A percentile compares a stretch with the other conserved stretches of the same genome.
Conservation (phyloP, 1,139 yeast species). For the Candida labiduridarum region DNA sequence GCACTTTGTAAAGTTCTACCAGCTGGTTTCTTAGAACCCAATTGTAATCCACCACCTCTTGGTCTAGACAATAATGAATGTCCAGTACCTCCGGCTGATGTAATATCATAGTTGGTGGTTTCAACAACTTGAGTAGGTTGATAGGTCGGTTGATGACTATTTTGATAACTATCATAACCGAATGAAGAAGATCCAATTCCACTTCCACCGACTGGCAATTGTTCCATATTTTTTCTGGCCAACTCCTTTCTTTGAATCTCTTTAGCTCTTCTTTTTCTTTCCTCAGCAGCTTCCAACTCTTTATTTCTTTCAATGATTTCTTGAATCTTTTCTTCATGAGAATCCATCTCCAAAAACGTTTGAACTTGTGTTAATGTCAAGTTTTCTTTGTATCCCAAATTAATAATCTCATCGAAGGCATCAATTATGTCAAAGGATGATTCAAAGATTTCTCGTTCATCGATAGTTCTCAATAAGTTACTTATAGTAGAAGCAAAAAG, state of each 20-base stretch:
- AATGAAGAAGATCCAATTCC: conserved; percentile 9
- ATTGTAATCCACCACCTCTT: conserved; percentile 75
- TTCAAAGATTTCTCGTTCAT: conserved; percentile 81
- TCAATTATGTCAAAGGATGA: conserved; percentile 86
- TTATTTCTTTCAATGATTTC: conserved; percentile 96
- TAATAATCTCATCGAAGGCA: conserved; percentile 93
- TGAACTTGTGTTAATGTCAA: conserved; percentile 80
- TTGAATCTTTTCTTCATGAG: conserved; percentile 97
- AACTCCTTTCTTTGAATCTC: conserved; percentile 90
- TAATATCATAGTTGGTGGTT: conserved; percentile 13
- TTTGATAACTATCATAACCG: conserved; percentile 26
- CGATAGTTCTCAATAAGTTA: conserved; percentile 69
- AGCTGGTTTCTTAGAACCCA: conserved; percentile 61
- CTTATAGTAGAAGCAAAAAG: conserved; percentile 82
- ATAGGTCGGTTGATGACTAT: conserved; percentile 31
- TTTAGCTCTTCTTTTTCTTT: conserved; percentile 93
- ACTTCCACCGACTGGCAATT: conserved; percentile 10
- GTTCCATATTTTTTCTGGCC: conserved; percentile 57
- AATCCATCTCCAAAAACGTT: conserved; percentile 94
- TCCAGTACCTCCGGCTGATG: conserved; percentile 12
- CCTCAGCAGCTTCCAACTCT: conserved; percentile 96
- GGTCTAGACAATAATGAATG: conserved; percentile 22
- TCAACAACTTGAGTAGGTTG: conserved; percentile 38
- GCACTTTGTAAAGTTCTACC: conserved; percentile 18
- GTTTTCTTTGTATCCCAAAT: conserved; percentile 89